Percentiles rank a stretch among this genome's conserved stretches.
Evolutionary conservation across 345 rosid genomes (phyloP).

Genomic region (Capsella bursapastoris): DNA sequence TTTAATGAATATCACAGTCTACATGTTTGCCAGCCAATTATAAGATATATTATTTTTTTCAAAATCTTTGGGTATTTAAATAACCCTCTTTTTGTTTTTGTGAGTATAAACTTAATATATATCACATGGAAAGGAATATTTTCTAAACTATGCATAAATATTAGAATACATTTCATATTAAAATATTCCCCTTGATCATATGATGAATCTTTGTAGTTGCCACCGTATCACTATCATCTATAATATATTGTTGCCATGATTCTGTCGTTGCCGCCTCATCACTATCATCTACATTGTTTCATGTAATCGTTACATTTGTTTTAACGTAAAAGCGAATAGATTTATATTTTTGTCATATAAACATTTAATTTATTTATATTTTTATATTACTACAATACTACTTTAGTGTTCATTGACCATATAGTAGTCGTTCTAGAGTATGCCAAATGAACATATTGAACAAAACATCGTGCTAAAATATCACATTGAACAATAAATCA

Average conservation of each 20-base stretch:
- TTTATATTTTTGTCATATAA: too few relatives aligned
- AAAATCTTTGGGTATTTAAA: neutral
- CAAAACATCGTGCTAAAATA: too few relatives aligned
- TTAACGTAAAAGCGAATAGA: neutral
- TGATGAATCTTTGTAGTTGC: slow-evolving; percentile 6
- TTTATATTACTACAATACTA: too few relatives aligned
- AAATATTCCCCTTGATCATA: neutral
- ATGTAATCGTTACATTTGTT: neutral
- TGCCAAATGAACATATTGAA: too few relatives aligned
- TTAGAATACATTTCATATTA: neutral
- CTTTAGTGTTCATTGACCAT: too few relatives aligned
- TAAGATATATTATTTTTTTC: neutral
- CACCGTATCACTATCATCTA: slow-evolving; percentile 17
- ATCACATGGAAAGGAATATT: neutral
- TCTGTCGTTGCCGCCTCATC: neutral
- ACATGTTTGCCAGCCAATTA: neutral
- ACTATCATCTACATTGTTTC: neutral
- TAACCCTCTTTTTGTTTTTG: neutral
- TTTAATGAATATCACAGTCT: neutral
- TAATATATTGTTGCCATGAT: neutral
- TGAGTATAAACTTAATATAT: neutral
- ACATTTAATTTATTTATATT: too few relatives aligned
- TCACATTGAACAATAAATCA: too few relatives aligned
- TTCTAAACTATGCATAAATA: neutral
- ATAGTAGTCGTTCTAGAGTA: too few relatives aligned